Conservation (phyloP, 495 filamentous ascomycete genomes). For the Aspergillus nidulans region DNA sequence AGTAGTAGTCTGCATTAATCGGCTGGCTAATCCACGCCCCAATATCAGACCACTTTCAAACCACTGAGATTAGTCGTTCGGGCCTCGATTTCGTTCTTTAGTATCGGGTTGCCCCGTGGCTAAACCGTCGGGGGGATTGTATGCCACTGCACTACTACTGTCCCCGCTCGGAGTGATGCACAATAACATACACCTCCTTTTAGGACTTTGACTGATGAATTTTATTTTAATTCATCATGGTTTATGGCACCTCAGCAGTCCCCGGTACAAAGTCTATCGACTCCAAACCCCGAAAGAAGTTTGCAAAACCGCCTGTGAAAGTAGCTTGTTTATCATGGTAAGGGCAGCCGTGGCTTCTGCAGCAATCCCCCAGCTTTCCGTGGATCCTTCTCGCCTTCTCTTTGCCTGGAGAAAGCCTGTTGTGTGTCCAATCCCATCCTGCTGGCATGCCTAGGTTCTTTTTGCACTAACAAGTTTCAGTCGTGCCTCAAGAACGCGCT, state of each 20-base stretch:
- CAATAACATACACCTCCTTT: conserved; percentile 3
- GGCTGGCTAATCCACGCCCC: conserved; percentile 4
- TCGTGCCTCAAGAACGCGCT: conserved; percentile 54
- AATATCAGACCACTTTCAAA: conserved; percentile 29
- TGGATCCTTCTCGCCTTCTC: neutral
- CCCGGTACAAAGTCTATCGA: conserved; percentile 16
- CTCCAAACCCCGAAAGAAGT: conserved; percentile 39
- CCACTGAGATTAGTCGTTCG: conserved; percentile 21
- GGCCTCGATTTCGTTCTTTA: conserved; percentile 5
- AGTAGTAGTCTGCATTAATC: neutral
- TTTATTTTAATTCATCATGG: conserved; percentile 15
- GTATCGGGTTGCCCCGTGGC: neutral
- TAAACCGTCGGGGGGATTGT: neutral
- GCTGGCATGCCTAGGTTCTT: conserved; percentile 1
- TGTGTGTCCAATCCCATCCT: neutral
- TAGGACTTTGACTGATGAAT: neutral
- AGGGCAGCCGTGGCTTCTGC: conserved; percentile 19
- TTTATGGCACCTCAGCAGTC: conserved; percentile 17
- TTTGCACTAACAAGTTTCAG: conserved; percentile 27
- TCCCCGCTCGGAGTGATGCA: conserved; percentile 13
- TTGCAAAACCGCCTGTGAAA: conserved; percentile 58
- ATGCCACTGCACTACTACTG: neutral
- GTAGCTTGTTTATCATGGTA: conserved; percentile 60
- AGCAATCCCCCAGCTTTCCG: neutral
- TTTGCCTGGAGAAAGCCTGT: conserved; percentile 1